A percentile compares a stretch with the other conserved stretches of the same genome.
These are phyloP conservation scores for Macrocystidia cucumis DNA, from an alignment of 1,284 basidiomycete species.

Conservation along the genomic window DNA sequence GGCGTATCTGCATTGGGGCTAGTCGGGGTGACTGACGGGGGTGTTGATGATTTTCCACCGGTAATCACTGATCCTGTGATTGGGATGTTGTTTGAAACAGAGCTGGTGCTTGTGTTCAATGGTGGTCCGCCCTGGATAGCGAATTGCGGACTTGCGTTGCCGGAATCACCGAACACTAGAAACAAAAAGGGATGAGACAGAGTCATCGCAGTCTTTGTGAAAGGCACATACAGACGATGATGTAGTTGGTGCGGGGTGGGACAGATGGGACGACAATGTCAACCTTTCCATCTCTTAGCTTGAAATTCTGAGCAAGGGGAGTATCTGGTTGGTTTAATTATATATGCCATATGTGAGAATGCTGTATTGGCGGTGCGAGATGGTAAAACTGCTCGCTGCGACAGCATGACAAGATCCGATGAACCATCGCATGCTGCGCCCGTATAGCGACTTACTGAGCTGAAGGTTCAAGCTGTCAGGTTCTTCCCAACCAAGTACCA, in stretches of 20 bases:
- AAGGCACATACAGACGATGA: conserved; percentile 28
- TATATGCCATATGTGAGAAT: too few relatives aligned
- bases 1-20: neutral
- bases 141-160: conserved; percentile 31
- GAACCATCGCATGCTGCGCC: too few relatives aligned
- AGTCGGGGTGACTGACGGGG: neutral
- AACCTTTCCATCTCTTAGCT: conserved; percentile 39
- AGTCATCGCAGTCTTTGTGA: conserved; percentile 7
- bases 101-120: conserved; percentile 6
- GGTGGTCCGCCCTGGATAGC: conserved; percentile 21
- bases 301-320: conserved; percentile 51
- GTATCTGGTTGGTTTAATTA: conserved; percentile 24
- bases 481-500: conserved; percentile 42
- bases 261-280: conserved; percentile 53
- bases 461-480: conserved; percentile 46
- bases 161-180: conserved; percentile 32
- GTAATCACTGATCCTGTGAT: conserved; percentile 22
- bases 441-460: conserved; percentile 30
- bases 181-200: conserved; percentile 5
- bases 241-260: conserved; percentile 25
- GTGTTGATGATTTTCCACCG: conserved; percentile 7
- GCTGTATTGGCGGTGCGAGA: too few relatives aligned
- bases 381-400: too few relatives aligned
- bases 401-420: too few relatives aligned
- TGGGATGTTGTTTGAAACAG: conserved; percentile 17